These are phyloP conservation scores for Pyrus hybrid DNA, from an alignment of 331 rosid genomes.

Conservation along the genomic window DNA sequence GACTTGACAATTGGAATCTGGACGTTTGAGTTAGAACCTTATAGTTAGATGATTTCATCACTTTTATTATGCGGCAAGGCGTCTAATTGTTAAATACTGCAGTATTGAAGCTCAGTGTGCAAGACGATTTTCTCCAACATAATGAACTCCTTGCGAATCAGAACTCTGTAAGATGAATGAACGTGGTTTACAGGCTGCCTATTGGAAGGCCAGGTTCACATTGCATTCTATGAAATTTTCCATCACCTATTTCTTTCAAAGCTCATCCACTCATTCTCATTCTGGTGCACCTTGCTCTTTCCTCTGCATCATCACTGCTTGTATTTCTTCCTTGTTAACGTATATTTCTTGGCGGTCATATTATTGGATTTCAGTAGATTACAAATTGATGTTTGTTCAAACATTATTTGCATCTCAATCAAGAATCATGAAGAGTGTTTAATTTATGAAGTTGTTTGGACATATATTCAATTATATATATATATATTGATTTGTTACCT, in stretches of 20 bases:
- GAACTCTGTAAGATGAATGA: neutral
- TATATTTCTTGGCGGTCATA: neutral
- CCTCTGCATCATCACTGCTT: neutral
- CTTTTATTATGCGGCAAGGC: too few relatives aligned
- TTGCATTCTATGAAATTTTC: neutral
- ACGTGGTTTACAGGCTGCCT: neutral
- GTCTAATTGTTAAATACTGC: too few relatives aligned
- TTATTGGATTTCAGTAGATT: neutral
- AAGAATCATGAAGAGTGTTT: neutral
- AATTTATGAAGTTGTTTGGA: neutral
- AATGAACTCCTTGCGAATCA: neutral
- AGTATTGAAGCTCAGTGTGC: neutral
- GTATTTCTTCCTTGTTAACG: neutral
- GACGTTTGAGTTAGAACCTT: conserved; percentile 1
- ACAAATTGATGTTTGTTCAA: neutral
- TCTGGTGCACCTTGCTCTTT: neutral
- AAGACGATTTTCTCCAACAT: neutral
- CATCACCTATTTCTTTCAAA: neutral
- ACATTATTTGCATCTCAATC: neutral
- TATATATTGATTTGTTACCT: too few relatives aligned
- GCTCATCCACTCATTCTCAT: neutral
- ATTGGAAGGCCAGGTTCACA: neutral
- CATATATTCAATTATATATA: neutral
- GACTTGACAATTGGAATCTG: neutral
- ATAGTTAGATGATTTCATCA: neutral